phyloP scores from a whole-genome alignment of 495 filamentous ascomycete genomes.

The Cercophora samala region DNA sequence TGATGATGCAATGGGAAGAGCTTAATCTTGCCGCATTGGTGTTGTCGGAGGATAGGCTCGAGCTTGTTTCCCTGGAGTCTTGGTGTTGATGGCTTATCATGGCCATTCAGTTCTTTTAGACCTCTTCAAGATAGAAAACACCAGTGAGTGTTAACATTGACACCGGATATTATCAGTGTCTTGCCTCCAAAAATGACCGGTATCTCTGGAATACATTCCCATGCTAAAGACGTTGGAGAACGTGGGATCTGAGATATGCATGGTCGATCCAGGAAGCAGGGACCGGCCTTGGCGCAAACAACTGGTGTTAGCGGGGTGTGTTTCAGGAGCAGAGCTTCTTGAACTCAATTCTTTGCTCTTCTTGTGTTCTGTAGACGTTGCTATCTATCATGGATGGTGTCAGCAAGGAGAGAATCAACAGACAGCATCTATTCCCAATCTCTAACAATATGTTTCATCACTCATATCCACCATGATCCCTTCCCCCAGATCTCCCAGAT shows the following conservation, averaged over 20 bases:
- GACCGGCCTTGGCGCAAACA: neutral
- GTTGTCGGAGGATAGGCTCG: neutral
- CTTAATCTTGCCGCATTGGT: neutral
- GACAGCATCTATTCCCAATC: neutral
- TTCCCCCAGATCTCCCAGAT: too few species aligned
- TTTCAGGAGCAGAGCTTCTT: neutral
- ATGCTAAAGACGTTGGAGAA: neutral
- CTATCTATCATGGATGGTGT: neutral
- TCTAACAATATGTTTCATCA: neutral
- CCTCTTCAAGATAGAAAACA: too few species aligned
- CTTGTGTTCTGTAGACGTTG: neutral
- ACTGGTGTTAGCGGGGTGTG: neutral
- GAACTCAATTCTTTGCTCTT: neutral
- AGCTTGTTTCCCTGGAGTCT: neutral
- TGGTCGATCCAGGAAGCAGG: neutral
- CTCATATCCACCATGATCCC: neutral
- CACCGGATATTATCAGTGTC: too few species aligned
- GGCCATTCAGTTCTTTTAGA: too few species aligned
- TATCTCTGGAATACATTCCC: neutral
- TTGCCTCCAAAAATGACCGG: too few species aligned
- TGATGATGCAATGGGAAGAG: neutral
- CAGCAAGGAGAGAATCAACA: neutral
- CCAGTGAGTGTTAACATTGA: too few species aligned
- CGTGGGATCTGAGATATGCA: neutral
- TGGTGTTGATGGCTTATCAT: too few species aligned